These are phyloP conservation scores for Metschnikowia santaceciliae DNA, from an alignment of 805 yeast genomes.

Conservation along the genomic window DNA sequence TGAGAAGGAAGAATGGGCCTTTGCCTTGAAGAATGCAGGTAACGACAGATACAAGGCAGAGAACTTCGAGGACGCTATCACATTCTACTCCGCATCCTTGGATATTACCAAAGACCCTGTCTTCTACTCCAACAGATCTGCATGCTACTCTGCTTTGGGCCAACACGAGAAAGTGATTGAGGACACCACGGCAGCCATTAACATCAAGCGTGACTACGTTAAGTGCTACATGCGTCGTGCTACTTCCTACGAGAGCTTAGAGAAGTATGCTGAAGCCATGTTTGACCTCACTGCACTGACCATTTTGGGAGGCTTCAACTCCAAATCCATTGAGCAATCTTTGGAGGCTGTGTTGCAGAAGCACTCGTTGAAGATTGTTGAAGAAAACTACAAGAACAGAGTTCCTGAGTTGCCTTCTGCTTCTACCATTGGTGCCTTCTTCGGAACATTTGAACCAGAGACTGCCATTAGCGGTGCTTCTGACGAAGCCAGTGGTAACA, in stretches of 20 bases:
- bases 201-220: constrained; percentile 82
- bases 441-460: constrained; percentile 75
- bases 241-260: constrained; percentile 80
- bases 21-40: constrained; percentile 84
- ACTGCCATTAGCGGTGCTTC: constrained; percentile 44
- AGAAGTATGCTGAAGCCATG: constrained; percentile 77
- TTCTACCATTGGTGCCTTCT: constrained; percentile 78
- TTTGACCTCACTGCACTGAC: constrained; percentile 88
- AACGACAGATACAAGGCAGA: constrained; percentile 71
- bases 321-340: constrained; percentile 70
- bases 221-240: constrained; percentile 94
- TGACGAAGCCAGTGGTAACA: constrained; percentile 55
- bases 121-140: constrained; percentile 92
- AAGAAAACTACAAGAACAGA: constrained; percentile 50
- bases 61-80: constrained; percentile 71
- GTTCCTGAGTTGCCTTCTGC: constrained; percentile 70
- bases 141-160: constrained; percentile 82
- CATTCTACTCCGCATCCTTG: constrained; percentile 75
- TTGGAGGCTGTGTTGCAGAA: constrained; percentile 84
- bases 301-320: constrained; percentile 77
- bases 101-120: constrained; percentile 76
- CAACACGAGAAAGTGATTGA: constrained; percentile 80
- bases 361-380: constrained; percentile 71
- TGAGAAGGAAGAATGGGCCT: constrained; percentile 62
- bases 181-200: constrained; percentile 83